Evolutionary conservation across 805 yeast species (phyloP).

Genomic region (Blastobotrys muscicola): DNA sequence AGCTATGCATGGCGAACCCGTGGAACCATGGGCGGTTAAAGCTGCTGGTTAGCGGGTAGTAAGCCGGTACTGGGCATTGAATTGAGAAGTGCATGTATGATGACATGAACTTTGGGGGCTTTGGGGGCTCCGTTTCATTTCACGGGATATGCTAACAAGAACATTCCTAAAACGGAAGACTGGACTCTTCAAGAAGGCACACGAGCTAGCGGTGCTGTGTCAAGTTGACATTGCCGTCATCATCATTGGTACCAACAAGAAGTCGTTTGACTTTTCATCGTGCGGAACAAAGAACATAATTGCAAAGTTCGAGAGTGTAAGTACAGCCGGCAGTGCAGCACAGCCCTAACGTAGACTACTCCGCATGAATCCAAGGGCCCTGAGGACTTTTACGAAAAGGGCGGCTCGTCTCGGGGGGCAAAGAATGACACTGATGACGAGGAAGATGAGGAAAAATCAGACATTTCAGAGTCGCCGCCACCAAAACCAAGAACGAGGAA

Average conservation of each 20-base stretch:
- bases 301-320: conserved; percentile 12
- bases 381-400: too few relatives aligned
- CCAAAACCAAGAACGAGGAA: too few relatives aligned
- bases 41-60: not conserved
- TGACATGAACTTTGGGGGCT: not conserved
- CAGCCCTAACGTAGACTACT: not conserved
- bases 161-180: conserved; percentile 93
- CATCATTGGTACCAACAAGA: conserved; percentile 67
- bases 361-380: too few relatives aligned
- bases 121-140: not conserved
- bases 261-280: conserved; percentile 76
- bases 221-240: conserved; percentile 89
- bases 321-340: conserved; percentile 5
- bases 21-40: too few relatives aligned
- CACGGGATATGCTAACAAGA: conserved; percentile 15
- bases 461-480: too few relatives aligned
- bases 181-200: conserved; percentile 76
- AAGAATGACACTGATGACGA: too few relatives aligned
- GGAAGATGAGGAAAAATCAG: too few relatives aligned
- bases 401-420: not conserved
- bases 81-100: not conserved
- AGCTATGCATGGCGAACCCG: not conserved
- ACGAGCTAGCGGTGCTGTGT: conserved; percentile 80
- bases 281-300: conserved; percentile 45
- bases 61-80: not conserved